Evolutionary conservation across 1,284 basidiomycete genomes (phyloP).

Genomic region (Peniophora sp.): DNA sequence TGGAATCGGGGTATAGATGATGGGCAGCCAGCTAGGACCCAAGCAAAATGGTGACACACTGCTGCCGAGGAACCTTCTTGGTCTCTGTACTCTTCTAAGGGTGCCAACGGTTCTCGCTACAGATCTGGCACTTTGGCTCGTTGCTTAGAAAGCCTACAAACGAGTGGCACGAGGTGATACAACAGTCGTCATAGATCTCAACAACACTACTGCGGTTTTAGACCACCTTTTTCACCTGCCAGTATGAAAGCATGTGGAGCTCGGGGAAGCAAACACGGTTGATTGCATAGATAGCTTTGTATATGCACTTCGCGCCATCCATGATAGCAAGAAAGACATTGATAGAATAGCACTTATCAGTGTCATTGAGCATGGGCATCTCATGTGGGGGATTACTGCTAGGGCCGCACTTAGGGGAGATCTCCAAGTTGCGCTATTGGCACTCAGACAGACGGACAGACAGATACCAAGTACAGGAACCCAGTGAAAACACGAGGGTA

Average conservation of each 20-base stretch:
- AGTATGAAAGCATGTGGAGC: conserved; percentile 15
- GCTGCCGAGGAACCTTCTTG: not conserved
- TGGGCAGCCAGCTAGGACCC: not conserved
- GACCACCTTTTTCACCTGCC: conserved; percentile 14
- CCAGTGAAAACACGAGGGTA: no score
- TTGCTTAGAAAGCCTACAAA: conserved; percentile 18
- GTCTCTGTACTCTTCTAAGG: not conserved
- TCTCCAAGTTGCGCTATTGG: no score
- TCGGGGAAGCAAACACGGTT: conserved; percentile 11
- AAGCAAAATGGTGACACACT: not conserved
- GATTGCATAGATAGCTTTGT: conserved; percentile 11
- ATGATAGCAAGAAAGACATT: conserved; percentile 16
- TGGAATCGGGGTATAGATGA: not conserved
- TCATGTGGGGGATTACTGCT: no score
- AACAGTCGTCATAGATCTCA: conserved; percentile 21
- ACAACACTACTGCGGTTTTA: conserved; percentile 16
- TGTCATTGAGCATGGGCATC: no score
- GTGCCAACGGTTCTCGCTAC: conserved; percentile 17
- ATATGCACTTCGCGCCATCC: conserved; percentile 17
- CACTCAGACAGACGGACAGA: no score
- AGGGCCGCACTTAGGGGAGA: no score
- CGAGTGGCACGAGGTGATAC: conserved; percentile 19
- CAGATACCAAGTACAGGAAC: no score
- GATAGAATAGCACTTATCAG: conserved; percentile 10
- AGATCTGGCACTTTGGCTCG: conserved; percentile 15